Evolutionary conservation across 768 basidiomycete species (phyloP), one percentile per base, ranked within the genome.

Genomic region (Psilocybe sp.): DNA sequence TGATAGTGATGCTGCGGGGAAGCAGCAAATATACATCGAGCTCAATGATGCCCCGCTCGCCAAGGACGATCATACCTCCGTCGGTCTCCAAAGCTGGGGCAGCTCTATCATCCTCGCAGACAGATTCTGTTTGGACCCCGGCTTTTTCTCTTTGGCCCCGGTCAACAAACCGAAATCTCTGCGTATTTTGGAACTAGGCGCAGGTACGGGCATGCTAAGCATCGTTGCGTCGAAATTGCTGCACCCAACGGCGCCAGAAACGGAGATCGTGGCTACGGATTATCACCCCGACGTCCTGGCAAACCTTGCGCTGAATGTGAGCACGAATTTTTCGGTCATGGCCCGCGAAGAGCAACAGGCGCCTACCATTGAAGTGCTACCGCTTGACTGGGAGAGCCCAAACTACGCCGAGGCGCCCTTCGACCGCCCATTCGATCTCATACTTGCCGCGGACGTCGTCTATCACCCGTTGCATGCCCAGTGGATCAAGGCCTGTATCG

Each of bases 61-160:
- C 20, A 70, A 66, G 31, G 72, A 77, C 12, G 89, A 91, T 61
- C 85, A 91, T 62, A 89, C 87, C 9, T 83, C 82, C 14, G 89
- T 91, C 31, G 89, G 91, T 0, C 69, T 92, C 39, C 90, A 92
- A 65, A 91, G 87, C 60, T 92, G 91, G 90, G 89, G 82, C 8
- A 85, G 86, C 58, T 79, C 84, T 14, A 86, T 90, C 59, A 66
- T 89, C 33, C 74, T 93, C 41, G 83, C 82, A 1, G 78, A 85
- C 57, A 28, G 23, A 28, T 28, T 28, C 23, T 28, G 23, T 7
- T 28, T 28, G 7, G 23, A 28, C 23, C 23, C 23, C 23, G 23
- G 7, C 23, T 28, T 28, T 28, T 28, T 28, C 18, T 55, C 53
- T n/a, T 18, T 56, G 18, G 32, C 39, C 18, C 47, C 46, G 11